Evolutionary conservation across 768 basidiomycete species (phyloP).

Genomic region (Coprinopsis marcescibilis): DNA sequence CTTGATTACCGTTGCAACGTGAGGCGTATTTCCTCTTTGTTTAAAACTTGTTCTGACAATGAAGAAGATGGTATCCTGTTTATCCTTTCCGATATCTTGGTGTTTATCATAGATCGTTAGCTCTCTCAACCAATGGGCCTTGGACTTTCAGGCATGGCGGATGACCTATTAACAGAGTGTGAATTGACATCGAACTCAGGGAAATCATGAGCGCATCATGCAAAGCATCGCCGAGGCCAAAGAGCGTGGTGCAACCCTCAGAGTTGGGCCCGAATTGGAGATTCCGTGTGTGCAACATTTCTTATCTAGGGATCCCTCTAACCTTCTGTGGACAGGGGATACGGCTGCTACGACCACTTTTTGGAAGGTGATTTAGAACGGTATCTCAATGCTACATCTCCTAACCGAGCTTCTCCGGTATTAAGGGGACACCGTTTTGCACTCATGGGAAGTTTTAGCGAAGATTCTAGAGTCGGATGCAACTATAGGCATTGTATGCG

Average conservation of each 20-base stretch:
- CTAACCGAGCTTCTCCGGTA: constrained; percentile 4
- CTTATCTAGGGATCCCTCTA: background rate
- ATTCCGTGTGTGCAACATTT: constrained; percentile 58
- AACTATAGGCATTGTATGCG: constrained; percentile 83
- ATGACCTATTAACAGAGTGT: background rate
- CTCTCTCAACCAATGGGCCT: constrained; percentile 94
- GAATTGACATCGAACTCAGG: constrained; percentile 38
- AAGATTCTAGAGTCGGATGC: constrained; percentile 80
- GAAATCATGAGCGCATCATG: constrained; percentile 89
- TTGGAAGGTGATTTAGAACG: constrained; percentile 64
- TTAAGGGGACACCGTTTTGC: constrained; percentile 88
- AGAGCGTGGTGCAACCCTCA: constrained; percentile 76
- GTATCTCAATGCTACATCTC: background rate
- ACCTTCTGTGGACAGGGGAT: constrained; percentile 53
- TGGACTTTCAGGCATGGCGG: constrained; percentile 76
- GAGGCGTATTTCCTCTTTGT: constrained; percentile 19
- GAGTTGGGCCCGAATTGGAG: constrained; percentile 96
- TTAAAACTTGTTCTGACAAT: constrained; percentile 1
- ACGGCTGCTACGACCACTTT: constrained; percentile 97
- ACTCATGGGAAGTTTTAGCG: constrained; percentile 98
- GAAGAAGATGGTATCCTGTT: constrained; percentile 25
- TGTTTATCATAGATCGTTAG: constrained; percentile 33
- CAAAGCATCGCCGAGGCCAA: constrained; percentile 87
- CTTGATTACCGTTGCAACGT: constrained; percentile 87
- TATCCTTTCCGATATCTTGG: constrained; percentile 2